phyloP scores from a whole-genome alignment of 495 filamentous ascomycete genomes.

The Elasticomyces elasticus region DNA sequence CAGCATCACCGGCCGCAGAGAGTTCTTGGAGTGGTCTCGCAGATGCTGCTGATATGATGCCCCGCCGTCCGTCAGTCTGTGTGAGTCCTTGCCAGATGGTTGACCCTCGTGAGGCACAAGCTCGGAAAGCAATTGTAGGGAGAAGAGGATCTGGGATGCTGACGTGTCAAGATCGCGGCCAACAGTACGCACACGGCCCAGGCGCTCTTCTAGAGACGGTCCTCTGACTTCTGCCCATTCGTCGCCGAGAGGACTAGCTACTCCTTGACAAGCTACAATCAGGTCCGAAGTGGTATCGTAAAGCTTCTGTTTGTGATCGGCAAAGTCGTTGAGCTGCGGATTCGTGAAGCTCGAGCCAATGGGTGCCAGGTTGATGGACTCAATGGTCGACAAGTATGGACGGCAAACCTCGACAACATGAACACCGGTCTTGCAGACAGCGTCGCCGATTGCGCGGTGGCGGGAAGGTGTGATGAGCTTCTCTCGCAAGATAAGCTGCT shows the following conservation, averaged over 20 bases:
- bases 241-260: conserved; percentile 80
- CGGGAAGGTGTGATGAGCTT: conserved; percentile 63
- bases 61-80: conserved; percentile 34
- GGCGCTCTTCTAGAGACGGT: conserved; percentile 78
- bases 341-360: conserved; percentile 67
- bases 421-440: conserved; percentile 59
- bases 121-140: conserved; percentile 75
- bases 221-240: conserved; percentile 92
- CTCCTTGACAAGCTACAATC: conserved; percentile 71
- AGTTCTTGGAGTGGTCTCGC: conserved; percentile 17
- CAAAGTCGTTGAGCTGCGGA: conserved; percentile 79
- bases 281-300: conserved; percentile 91
- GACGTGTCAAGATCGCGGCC: conserved; percentile 73
- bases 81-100: conserved; percentile 33
- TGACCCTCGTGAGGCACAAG: conserved; percentile 48
- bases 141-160: conserved; percentile 78
- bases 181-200: conserved; percentile 66
- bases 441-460: conserved; percentile 65
- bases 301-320: conserved; percentile 76
- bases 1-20: conserved; percentile 22
- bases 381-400: conserved; percentile 75
- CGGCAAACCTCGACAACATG: conserved; percentile 77
- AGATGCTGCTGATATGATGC: conserved; percentile 18
- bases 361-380: conserved; percentile 74
- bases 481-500: conserved; percentile 62